phyloP scores from a whole-genome alignment of 805 yeast genomes.

The Kuraishia piskuri region DNA sequence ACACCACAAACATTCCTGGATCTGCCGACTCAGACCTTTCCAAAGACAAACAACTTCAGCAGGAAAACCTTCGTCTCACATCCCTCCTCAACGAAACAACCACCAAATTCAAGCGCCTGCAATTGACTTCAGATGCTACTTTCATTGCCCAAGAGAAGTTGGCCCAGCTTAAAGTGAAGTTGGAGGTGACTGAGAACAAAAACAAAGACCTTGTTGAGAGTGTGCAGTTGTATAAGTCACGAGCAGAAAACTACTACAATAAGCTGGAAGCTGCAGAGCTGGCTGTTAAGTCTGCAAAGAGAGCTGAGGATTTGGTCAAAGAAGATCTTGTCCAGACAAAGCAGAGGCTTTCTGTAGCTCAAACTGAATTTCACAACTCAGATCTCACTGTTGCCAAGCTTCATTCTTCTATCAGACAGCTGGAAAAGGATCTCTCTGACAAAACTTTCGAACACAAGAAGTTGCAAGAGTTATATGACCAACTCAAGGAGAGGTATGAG shows the following conservation, averaged over 20 bases:
- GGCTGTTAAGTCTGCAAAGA: constrained; percentile 52
- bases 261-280: constrained; percentile 76
- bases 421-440: constrained; percentile 50
- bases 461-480: constrained; percentile 35
- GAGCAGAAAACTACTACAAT: constrained; percentile 66
- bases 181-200: constrained; percentile 48
- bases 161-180: constrained; percentile 42
- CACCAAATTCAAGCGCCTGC: constrained; percentile 23
- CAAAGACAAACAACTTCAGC: constrained; percentile 31
- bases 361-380: constrained; percentile 44
- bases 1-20: not conserved
- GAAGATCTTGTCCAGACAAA: constrained; percentile 46
- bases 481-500: constrained; percentile 43
- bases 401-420: constrained; percentile 37
- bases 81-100: constrained; percentile 25
- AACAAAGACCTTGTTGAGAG: constrained; percentile 46
- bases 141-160: constrained; percentile 25
- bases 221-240: constrained; percentile 52
- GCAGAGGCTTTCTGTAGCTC: constrained; percentile 34
- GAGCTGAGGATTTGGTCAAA: constrained; percentile 47
- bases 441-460: constrained; percentile 46
- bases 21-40: constrained; percentile 27
- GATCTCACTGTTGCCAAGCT: constrained; percentile 46
- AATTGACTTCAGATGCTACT: constrained; percentile 15
- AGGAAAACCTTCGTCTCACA: constrained; percentile 24